Evolutionary conservation across 1,284 basidiomycete species (phyloP), one percentile per base, ranked within the genome.

Genomic region (Rhodotorula sp.): DNA sequence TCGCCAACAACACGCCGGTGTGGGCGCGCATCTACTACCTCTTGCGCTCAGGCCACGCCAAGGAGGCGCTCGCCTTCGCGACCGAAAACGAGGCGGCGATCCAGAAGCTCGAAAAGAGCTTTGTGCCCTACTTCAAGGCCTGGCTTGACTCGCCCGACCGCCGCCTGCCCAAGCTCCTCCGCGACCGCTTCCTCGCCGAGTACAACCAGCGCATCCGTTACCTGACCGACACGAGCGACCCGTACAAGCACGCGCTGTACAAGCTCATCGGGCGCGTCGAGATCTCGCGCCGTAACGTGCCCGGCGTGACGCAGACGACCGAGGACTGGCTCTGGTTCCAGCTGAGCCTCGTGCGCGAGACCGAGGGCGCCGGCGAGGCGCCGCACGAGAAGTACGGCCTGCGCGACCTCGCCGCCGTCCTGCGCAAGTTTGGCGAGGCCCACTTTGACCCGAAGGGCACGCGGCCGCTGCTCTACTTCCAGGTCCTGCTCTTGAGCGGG

Each of bases 321-420:
- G 96, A 98, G 80, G 96, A 98, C 82, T 99, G 97, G 96, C 85
- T 98, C 50, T 99, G 96, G 96, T 88, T 97, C 84, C 96, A 99
- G 84, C 86, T 99, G 25, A 87, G 88, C 23, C 90, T 98, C 46
- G 82, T 85, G 19, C 79, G 84, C 57, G 86, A 87, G 76, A 79
- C 79, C 62, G 73, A 72, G 17, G 76, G 67, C 21, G 74, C 89
- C 23, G 90, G 90, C 74, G 88, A 89, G 71, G 88, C 80, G 9
- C 80, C 81, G 19, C 78, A 80, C 59, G 85, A 86, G 66, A 80
- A 81, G 64, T 86, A 90, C 67, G 92, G 92, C 23, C 85, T 98
- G 44, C 86, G 89, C 46, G 90, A 91, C 49, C 84, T 99, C 4
- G 88, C 89, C 0, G 88, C 90, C 66, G 89, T 93, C 64, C 84